Percentiles rank a stretch among this genome's conserved stretches.
Evolutionary conservation across 2,329 filamentous ascomycete species (phyloP).

Genomic region (Lachnellula hyalina): DNA sequence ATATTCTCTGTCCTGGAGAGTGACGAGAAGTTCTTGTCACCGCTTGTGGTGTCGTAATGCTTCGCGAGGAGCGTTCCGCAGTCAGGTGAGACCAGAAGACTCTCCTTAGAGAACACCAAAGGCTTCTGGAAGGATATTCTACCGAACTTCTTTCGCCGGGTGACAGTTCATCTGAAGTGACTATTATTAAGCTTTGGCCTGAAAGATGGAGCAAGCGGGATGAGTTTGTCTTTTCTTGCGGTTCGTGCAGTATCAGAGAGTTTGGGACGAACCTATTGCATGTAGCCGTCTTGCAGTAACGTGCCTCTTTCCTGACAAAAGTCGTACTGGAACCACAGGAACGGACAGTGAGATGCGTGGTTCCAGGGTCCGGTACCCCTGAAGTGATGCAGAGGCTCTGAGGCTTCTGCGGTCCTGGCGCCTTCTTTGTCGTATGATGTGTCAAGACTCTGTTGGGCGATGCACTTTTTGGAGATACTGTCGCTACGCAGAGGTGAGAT

Average conservation of each 20-base stretch:
- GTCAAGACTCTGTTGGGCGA: conserved; percentile 19
- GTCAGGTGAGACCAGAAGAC: conserved; percentile 21
- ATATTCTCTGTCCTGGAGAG: conserved; percentile 2
- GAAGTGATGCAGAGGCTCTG: conserved; percentile 19
- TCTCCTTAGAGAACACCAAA: conserved; percentile 15
- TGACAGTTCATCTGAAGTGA: conserved; percentile 24
- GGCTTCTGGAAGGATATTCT: conserved; percentile 29
- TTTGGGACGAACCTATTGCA: conserved; percentile 35
- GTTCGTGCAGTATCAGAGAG: conserved; percentile 23
- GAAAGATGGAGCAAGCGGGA: conserved; percentile 26
- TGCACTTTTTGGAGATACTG: conserved; percentile 9
- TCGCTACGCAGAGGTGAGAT: conserved; percentile 12
- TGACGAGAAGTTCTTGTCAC: background rate
- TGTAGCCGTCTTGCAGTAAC: conserved; percentile 29
- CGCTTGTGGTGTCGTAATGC: background rate
- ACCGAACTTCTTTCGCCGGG: conserved; percentile 21
- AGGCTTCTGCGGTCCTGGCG: conserved; percentile 17
- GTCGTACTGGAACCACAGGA: conserved; percentile 27
- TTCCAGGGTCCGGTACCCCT: conserved; percentile 25
- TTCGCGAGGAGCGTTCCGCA: conserved; percentile 8
- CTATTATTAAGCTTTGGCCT: conserved; percentile 22
- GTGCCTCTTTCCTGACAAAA: conserved; percentile 20
- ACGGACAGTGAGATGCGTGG: conserved; percentile 22
- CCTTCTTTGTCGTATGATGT: conserved; percentile 25
- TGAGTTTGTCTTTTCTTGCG: conserved; percentile 29